Conservation (phyloP, 2,329 filamentous ascomycete species). For the Simplicillium aogashimaense region DNA sequence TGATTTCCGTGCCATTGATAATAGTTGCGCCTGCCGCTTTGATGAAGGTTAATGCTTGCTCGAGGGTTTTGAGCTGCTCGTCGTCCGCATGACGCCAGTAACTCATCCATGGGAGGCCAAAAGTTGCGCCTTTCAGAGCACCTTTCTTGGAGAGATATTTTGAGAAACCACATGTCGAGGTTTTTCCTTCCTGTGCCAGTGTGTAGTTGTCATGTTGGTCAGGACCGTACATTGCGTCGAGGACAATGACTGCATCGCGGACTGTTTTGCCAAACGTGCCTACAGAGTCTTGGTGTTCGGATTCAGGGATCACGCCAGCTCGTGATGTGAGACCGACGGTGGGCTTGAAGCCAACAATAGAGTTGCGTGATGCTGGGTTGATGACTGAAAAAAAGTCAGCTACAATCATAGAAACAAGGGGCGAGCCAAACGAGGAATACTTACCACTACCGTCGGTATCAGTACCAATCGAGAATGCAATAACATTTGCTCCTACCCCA, state of each 20-base stretch:
- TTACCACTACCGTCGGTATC: conserved; percentile 60
- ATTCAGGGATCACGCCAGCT: conserved; percentile 54
- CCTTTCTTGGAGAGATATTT: conserved; percentile 43
- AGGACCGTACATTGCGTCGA: conserved; percentile 59
- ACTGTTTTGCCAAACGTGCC: conserved; percentile 60
- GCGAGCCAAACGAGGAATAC: conserved; percentile 9
- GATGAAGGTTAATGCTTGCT: conserved; percentile 38
- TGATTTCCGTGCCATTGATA: conserved; percentile 61
- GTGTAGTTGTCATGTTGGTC: conserved; percentile 60
- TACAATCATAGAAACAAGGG: too few species aligned
- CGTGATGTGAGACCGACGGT: conserved; percentile 64
- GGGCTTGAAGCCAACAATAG: conserved; percentile 64
- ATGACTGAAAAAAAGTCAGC: conserved; percentile 38
- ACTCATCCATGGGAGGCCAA: conserved; percentile 62
- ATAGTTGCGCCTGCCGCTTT: conserved; percentile 53
- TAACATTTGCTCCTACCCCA: conserved; percentile 53
- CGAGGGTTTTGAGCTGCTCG: conserved; percentile 44
- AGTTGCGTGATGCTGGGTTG: conserved; percentile 60
- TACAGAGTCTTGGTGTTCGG: conserved; percentile 57
- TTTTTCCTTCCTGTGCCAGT: conserved; percentile 40
- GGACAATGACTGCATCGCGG: conserved; percentile 54
- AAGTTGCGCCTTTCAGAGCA: conserved; percentile 49
- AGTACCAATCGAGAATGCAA: conserved; percentile 58
- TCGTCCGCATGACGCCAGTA: conserved; percentile 56
- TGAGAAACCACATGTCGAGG: conserved; percentile 45